Base-by-base conservation (phyloP, 805 yeast genomes). In the Sporopachydermia lactativora region DNA sequence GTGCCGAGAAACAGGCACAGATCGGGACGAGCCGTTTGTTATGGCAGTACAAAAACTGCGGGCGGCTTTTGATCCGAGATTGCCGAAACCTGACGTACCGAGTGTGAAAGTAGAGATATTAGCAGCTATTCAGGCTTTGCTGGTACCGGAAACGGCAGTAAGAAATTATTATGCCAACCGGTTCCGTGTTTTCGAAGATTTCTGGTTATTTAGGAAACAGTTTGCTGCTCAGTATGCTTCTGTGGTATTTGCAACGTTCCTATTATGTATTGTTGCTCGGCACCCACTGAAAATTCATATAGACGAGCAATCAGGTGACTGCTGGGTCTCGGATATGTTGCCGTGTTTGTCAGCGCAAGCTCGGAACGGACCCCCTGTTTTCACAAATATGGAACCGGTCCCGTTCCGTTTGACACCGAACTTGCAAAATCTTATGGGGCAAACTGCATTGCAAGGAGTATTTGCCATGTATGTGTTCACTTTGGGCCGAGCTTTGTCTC, bases 351-450 rank as follows among this genome's bases (percentile, higher is more conserved):
- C 14, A 42, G 39, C 15, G 24, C 42, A 16, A 48, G 51, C 59
- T 3, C 40, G 65, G 39, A 68, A 75, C 44, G 73, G 75, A 2
- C 72, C 81, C 0, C 99, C 99, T 17, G 68, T 89, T 17, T 88
- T 89, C 67, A 80, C 80, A 55, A 85, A 88, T 49, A 75, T 86
- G 13, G 99, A 92, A 55, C 75, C 86, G 47, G 96, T 92, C 39
- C 97, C 98, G 37, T 92, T 92, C 70, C 71, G 99, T 54, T 68
- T 92, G 53, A 89, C 98, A 4, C 98, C 99, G 15, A 92, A 94
- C 55, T 73, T 94, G 42, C 99, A 92, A 58, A 78, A 80, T 47
- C 67, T 92, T 53, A 85, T 92, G 64, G 97, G 98, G 39, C 94
- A 88, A 44, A 76, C 88, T n/a, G 84, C 86, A 3, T 63, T 86